Evolutionary conservation across 352 stramenopile genomes (phyloP), one percentile per base, ranked within the genome.

Genomic region (Pythium chondricola): DNA sequence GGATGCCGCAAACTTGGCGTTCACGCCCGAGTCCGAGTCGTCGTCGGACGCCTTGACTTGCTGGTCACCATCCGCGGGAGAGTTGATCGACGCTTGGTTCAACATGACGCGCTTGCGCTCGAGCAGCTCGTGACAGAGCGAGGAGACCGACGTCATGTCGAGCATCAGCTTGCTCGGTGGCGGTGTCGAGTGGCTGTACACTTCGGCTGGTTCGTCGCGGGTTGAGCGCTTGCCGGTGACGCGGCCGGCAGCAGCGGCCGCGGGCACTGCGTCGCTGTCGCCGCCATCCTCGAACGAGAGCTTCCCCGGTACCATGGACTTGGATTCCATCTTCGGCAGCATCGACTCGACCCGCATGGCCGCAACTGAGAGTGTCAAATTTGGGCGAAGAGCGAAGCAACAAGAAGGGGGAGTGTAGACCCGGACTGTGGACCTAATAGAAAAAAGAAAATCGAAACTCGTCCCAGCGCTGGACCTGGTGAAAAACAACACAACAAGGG

Each of bases 81-180:
- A 46, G n/a, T n/a, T n/a, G n/a, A n/a, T n/a, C 18, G 47, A 22
- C 35, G 39, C 55, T 35, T 56, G 47, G 43, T 52, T 55, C 29
- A 80, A 48, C 70, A 85, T 68, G 38, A 60, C 57, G 35, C 67
- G 71, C 63, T 82, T 82, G 39, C 58, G 59, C 50, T 67, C 55
- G n/a, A 69, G 31, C 21, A 73, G 50, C 50, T 65, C 59, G 35
- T 51, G 68, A 26, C 53, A 67, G 7, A 75, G 62, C 38, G 62
- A 54, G 48, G 66, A 75, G 26, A 64, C 54, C 13, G 17, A 31
- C 22, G 46, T n/a, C 46, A 57, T 33, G 18, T 63, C 55, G 14
- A 53, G 39, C n/a, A 26, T 16, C n/a, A 14, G 31, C 18, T n/a
- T 8, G 18, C 18, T n/a, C 17, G 32, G 17, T 13, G 22, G 8